A percentile compares a stretch with the other conserved stretches of the same genome.
Evolutionary conservation across 768 basidiomycete genomes (phyloP).

Genomic region (Termitomyces sp.): DNA sequence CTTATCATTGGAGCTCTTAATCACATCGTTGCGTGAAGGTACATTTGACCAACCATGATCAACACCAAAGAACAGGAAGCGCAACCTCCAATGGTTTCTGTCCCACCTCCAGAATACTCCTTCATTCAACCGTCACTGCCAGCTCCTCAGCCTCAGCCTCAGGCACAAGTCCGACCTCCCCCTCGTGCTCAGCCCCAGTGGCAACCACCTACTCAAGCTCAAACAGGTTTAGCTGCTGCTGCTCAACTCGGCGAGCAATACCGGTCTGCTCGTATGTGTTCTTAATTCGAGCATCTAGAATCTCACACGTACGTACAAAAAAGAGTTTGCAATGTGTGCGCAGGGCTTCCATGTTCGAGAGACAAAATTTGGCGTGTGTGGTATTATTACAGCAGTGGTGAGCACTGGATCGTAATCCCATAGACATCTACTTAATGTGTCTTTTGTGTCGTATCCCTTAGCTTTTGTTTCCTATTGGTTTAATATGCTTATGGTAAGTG

Average conservation of each 20-base stretch:
- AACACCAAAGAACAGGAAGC: not conserved
- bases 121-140: not conserved
- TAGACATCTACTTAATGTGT: not conserved
- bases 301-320: not conserved
- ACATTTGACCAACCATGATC: not conserved
- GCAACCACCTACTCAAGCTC: not conserved
- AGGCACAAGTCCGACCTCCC: not conserved
- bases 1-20: not conserved
- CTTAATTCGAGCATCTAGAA: not conserved
- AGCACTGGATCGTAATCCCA: not conserved
- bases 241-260: conserved; percentile 13
- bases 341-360: conserved; percentile 7
- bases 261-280: conserved; percentile 10
- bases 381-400: conserved; percentile 15
- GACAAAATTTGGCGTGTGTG: conserved; percentile 13
- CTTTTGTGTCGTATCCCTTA: not conserved
- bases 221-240: not conserved
- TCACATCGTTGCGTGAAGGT: not conserved
- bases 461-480: conserved; percentile 13
- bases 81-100: not conserved
- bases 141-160: not conserved
- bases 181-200: not conserved
- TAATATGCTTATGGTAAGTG: conserved; percentile 14
- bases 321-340: conserved; percentile 14
- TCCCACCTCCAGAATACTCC: not conserved